Conservation (phyloP, 2,329 filamentous ascomycete species). For the Sphaerostilbella broomeana region DNA sequence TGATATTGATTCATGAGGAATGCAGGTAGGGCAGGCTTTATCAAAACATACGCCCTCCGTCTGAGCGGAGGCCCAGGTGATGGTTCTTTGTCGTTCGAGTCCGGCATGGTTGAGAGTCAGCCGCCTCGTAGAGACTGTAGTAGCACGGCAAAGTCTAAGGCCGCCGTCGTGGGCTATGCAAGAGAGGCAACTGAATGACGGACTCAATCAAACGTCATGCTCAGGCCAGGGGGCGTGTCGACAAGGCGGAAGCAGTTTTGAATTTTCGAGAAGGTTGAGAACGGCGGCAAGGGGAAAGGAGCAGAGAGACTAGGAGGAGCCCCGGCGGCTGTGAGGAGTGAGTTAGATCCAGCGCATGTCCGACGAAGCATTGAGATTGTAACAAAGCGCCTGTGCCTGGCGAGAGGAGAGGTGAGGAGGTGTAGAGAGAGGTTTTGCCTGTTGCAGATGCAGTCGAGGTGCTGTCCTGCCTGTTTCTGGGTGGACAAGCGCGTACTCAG, state of each 20-base stretch:
- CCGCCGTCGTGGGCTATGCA: conserved; percentile 11
- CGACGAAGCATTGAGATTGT: neutral
- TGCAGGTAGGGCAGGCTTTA: conserved; percentile 6
- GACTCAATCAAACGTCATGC: conserved; percentile 2
- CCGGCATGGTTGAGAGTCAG: conserved; percentile 19
- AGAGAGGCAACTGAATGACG: conserved; percentile 1
- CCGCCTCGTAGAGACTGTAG: conserved; percentile 16
- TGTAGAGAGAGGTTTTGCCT: neutral
- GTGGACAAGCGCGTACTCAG: neutral
- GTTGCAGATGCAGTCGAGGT: neutral
- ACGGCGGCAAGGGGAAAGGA: conserved; percentile 1
- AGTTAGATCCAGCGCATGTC: conserved; percentile 8
- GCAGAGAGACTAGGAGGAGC: neutral
- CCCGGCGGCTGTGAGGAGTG: neutral
- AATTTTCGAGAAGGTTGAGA: no score
- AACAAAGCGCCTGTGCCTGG: conserved; percentile 1
- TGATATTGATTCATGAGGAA: neutral
- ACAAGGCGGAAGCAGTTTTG: conserved; percentile 1
- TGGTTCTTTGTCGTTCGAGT: conserved; percentile 16
- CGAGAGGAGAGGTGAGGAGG: conserved; percentile 1
- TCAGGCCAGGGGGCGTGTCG: conserved; percentile 7
- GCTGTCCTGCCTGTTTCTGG: neutral
- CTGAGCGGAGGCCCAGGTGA: conserved; percentile 21
- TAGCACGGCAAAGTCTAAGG: conserved; percentile 3
- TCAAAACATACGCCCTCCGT: conserved; percentile 33